Evolutionary conservation across 164 flowering plant genomes (phyloP).

Genomic region (Vitis labrusca): DNA sequence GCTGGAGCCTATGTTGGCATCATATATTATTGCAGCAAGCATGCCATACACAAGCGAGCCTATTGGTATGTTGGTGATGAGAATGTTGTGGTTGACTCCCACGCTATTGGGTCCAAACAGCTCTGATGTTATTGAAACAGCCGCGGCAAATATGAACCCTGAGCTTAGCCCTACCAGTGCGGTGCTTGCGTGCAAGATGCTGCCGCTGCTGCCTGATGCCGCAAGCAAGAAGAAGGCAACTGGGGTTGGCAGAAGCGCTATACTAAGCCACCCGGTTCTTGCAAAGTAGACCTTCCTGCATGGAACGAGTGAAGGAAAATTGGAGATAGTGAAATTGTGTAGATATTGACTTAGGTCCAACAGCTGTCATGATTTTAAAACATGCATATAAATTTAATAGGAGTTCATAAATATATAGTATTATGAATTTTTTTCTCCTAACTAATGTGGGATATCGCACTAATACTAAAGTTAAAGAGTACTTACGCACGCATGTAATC

Average conservation of each 20-base stretch:
- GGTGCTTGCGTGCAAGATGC: slow-evolving; percentile 46
- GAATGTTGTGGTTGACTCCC: slow-evolving; percentile 93
- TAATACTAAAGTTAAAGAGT: neutral
- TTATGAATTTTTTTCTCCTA: too few species aligned
- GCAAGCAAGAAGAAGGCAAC: slow-evolving; percentile 77
- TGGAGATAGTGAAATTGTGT: too few species aligned
- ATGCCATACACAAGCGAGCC: slow-evolving; percentile 84
- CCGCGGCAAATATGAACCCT: slow-evolving; percentile 93
- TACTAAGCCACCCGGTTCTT: slow-evolving; percentile 84
- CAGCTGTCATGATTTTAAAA: too few species aligned
- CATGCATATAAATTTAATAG: too few species aligned
- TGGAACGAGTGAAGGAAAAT: too few species aligned
- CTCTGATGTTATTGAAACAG: slow-evolving; percentile 91
- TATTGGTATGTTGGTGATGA: slow-evolving; percentile 87
- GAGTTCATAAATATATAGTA: too few species aligned
- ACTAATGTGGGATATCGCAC: too few species aligned
- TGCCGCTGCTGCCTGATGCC: slow-evolving; percentile 32
- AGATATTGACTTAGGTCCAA: too few species aligned
- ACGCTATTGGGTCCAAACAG: slow-evolving; percentile 82
- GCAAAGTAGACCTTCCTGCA: slow-evolving; percentile 89
- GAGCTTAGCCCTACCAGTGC: slow-evolving; percentile 85
- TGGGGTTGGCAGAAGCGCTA: slow-evolving; percentile 82
- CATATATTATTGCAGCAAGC: slow-evolving; percentile 79
- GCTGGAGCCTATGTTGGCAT: slow-evolving; percentile 39
- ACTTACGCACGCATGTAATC: slow-evolving; percentile 85